Conservation (phyloP, 2,329 filamentous ascomycete species). For the Emmonsia crescens region DNA sequence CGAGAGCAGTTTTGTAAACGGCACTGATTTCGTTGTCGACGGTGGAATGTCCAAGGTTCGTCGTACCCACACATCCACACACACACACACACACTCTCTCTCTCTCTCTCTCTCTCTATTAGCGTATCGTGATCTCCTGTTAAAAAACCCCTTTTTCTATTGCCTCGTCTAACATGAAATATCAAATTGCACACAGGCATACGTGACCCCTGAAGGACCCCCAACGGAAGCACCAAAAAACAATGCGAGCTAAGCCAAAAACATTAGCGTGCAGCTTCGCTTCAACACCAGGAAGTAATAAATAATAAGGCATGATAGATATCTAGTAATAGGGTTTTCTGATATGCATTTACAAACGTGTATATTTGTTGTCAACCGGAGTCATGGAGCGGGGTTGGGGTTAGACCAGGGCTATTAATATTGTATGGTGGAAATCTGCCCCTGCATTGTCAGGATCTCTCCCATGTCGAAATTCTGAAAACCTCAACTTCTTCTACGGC, state of each 20-base stretch:
- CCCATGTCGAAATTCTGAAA: too few relatives aligned
- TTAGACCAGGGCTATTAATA: not conserved
- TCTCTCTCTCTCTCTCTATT: not conserved
- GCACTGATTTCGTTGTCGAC: conserved; percentile 86
- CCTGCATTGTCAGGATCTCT: not conserved
- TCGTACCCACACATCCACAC: not conserved
- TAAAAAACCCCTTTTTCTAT: not conserved
- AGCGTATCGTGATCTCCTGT: not conserved
- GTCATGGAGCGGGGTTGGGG: not conserved
- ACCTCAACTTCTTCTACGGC: too few relatives aligned
- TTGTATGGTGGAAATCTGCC: not conserved
- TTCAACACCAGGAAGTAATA: not conserved
- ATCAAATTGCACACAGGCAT: conserved; percentile 42
- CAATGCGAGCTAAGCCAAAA: conserved; percentile 19
- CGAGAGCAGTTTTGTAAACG: conserved; percentile 82
- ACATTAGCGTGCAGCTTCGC: not conserved
- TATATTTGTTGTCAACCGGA: not conserved
- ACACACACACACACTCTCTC: not conserved
- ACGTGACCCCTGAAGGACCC: conserved; percentile 54
- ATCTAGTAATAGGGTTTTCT: not conserved
- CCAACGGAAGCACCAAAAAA: conserved; percentile 44
- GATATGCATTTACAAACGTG: not conserved
- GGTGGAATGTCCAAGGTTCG: conserved; percentile 77
- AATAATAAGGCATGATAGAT: not conserved
- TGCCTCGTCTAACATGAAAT: conserved; percentile 6